These are phyloP conservation scores for Cryphonectria naterciae DNA, from an alignment of 2,329 filamentous ascomycete genomes.

Conservation along the genomic window DNA sequence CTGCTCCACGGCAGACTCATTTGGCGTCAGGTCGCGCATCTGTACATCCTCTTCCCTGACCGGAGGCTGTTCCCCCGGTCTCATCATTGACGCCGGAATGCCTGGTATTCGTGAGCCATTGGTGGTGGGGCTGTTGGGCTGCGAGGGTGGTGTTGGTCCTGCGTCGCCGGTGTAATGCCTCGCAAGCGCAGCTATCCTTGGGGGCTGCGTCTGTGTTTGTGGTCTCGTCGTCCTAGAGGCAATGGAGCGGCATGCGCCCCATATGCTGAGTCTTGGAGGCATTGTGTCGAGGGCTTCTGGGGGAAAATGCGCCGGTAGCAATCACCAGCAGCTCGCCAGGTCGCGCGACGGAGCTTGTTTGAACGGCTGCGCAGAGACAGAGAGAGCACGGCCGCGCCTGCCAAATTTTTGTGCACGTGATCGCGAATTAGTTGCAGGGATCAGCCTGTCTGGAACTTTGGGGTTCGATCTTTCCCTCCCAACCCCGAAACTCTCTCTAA, in stretches of 20 bases:
- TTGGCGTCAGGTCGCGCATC: constrained; percentile 41
- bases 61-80: constrained; percentile 6
- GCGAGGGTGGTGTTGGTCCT: constrained; percentile 16
- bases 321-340: constrained; percentile 1
- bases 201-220: constrained; percentile 32
- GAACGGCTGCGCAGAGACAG: background rate
- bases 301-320: constrained; percentile 23
- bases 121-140: constrained; percentile 18
- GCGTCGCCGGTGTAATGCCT: constrained; percentile 37
- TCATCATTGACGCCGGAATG: constrained; percentile 24
- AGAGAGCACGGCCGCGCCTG: background rate
- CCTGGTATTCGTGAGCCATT: constrained; percentile 15
- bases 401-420: constrained; percentile 14
- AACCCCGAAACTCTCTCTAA: background rate
- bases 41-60: constrained; percentile 38
- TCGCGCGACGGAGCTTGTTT: constrained; percentile 8
- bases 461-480: background rate
- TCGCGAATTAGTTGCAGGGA: constrained; percentile 2
- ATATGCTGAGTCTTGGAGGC: constrained; percentile 59
- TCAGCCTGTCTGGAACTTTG: background rate
- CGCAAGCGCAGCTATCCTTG: constrained; percentile 34
- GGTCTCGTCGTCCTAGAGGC: constrained; percentile 44
- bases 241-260: constrained; percentile 47
- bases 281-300: constrained; percentile 42
- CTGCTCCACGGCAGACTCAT: constrained; percentile 47